Base-by-base conservation (phyloP, 202 grass and related monocot genomes). In the Carex arenaria region DNA sequence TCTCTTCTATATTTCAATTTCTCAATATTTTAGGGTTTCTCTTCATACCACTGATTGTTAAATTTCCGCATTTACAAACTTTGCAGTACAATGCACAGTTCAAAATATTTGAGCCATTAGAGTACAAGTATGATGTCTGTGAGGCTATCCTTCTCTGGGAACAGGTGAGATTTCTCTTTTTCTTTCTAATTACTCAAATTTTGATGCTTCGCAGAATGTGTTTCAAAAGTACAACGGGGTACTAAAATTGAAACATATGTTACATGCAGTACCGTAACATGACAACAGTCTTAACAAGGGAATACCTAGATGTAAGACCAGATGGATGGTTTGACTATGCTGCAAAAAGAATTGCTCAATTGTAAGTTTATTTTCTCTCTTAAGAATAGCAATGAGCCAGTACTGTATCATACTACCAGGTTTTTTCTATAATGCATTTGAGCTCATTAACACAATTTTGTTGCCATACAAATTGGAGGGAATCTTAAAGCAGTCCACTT, bases 201-300 rank as follows among this genome's bases (percentile, higher is more conserved):
- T 78, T 12, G 74, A 38, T 5, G 22, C 83, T 32, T 32, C 54
- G 68, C 11, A 23, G 60, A 36, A 8, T 31, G 1, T 86, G 42
- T 6, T 53, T 31, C 5, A 69, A 82, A 56, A 52, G 19, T 49
- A 31, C 1, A 82, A 51, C 66, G 14, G 0, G 5, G 51, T 55
- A 67, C 42, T 80, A 64, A 47, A 65, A 83, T 83, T 91, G 55
- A 91, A 67, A 64, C 30, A 76, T 70, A 71, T 66, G 22, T 73
- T 38, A 78, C 43, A 89, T 75, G 45, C 87, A 98, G 96, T 95
- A 98, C 80, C 92, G 93, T 78, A 98, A 90, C 87, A 93, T 93
- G 93, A 98, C 91, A 5, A 98, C 96, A 70, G 91, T 98, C 34
- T 87, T 98, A 91, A 98, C 96, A 92, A 89, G 96, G 89, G 93